Evolutionary conservation across 345 rosid genomes (phyloP).

Genomic region (Eucalyptus rudis): DNA sequence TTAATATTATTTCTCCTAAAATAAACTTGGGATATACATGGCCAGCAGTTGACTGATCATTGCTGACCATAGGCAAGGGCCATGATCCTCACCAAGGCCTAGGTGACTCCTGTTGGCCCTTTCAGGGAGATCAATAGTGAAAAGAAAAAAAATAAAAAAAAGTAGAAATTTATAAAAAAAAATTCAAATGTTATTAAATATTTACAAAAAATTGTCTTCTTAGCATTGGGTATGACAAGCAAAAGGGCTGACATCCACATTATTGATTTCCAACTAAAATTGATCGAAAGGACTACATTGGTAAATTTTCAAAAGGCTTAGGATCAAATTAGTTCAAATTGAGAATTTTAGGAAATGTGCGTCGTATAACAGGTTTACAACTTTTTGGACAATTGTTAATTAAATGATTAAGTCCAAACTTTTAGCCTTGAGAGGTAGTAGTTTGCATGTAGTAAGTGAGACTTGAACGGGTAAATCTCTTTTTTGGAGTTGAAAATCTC

Average conservation of each 20-base stretch:
- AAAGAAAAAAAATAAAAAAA: neutral
- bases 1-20: neutral
- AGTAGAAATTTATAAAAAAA: no score
- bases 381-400: neutral
- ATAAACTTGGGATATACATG: neutral
- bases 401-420: neutral
- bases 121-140: neutral
- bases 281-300: neutral
- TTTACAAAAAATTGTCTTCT: neutral
- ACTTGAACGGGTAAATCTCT: neutral
- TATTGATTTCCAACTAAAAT: neutral
- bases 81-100: neutral
- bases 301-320: neutral
- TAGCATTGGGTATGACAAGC: accelerated
- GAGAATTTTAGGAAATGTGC: neutral
- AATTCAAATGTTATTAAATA: neutral
- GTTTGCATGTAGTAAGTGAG: neutral
- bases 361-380: accelerated
- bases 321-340: neutral
- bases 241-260: neutral
- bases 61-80: neutral
- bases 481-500: neutral
- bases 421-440: neutral
- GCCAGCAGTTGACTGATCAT: accelerated
- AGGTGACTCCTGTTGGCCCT: accelerated